These are phyloP conservation scores for Mycocentrospora acerina DNA, from an alignment of 2,329 filamentous ascomycete genomes.

Conservation along the genomic window DNA sequence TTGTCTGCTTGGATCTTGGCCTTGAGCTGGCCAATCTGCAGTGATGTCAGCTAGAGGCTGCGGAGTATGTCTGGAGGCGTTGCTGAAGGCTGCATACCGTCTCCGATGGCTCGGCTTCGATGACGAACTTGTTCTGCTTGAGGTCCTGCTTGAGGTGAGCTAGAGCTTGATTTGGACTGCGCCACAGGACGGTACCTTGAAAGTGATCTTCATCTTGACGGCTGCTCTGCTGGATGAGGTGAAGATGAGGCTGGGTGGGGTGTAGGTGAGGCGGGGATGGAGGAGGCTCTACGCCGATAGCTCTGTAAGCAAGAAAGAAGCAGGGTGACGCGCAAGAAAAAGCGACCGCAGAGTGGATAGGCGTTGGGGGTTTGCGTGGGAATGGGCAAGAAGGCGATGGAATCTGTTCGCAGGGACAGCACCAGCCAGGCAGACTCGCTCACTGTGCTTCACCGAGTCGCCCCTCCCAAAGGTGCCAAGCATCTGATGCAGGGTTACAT, in stretches of 20 bases:
- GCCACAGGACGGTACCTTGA: constrained; percentile 57
- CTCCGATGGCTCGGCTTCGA: constrained; percentile 91
- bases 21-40: constrained; percentile 84
- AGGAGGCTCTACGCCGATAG: neutral
- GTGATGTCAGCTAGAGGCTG: constrained; percentile 15
- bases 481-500: too few species aligned
- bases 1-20: constrained; percentile 89
- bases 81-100: constrained; percentile 62
- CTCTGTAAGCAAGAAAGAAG: constrained; percentile 4
- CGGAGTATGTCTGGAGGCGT: constrained; percentile 14
- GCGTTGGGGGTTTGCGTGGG: neutral
- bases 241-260: constrained; percentile 1
- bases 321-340: constrained; percentile 1
- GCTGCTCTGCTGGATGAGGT: constrained; percentile 11
- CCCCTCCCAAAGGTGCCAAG: constrained; percentile 4
- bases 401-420: too few species aligned
- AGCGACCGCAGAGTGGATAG: neutral
- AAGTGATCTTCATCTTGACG: constrained; percentile 66
- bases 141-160: constrained; percentile 68
- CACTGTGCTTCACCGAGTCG: constrained; percentile 6
- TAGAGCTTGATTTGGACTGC: constrained; percentile 1
- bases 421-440: constrained; percentile 28
- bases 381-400: constrained; percentile 23
- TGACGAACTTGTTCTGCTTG: constrained; percentile 97
- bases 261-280: neutral